Conservation (phyloP, 257 asterid species). For the Lithospermum erythrorhizon region DNA sequence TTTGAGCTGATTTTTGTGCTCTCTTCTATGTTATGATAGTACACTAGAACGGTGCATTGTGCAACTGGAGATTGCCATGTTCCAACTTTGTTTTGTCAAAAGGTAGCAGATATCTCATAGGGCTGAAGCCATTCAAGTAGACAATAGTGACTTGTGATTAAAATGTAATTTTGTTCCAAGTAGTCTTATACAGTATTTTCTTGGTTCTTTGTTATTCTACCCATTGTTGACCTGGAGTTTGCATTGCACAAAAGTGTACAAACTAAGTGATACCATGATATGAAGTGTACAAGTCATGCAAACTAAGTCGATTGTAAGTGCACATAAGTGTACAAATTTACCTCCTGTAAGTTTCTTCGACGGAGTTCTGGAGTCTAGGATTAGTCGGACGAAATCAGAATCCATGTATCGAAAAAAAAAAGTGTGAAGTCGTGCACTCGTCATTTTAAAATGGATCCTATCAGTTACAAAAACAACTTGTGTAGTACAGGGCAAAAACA, state of each 20-base stretch:
- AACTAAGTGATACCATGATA: no score
- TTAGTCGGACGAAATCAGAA: no score
- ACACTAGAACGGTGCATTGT: background rate
- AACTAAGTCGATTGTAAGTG: no score
- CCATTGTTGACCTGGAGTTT: no score
- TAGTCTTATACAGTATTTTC: background rate
- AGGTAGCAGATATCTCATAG: background rate
- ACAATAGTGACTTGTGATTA: background rate
- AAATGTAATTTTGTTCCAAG: background rate
- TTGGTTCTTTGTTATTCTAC: background rate
- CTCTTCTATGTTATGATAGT: background rate
- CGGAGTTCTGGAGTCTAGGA: no score
- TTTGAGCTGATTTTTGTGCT: no score
- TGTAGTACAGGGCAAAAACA: background rate
- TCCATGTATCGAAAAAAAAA: no score
- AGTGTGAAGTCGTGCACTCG: background rate
- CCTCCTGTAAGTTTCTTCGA: no score
- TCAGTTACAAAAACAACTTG: conserved; percentile 1
- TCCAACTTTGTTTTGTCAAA: background rate
- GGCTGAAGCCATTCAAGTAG: background rate
- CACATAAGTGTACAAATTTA: no score
- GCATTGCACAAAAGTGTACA: no score
- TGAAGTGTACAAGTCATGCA: no score
- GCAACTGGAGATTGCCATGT: background rate
- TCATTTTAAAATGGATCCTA: background rate